phyloP scores from a whole-genome alignment of 192 early-diverging fungal species.

The Blastocladiella britannica region DNA sequence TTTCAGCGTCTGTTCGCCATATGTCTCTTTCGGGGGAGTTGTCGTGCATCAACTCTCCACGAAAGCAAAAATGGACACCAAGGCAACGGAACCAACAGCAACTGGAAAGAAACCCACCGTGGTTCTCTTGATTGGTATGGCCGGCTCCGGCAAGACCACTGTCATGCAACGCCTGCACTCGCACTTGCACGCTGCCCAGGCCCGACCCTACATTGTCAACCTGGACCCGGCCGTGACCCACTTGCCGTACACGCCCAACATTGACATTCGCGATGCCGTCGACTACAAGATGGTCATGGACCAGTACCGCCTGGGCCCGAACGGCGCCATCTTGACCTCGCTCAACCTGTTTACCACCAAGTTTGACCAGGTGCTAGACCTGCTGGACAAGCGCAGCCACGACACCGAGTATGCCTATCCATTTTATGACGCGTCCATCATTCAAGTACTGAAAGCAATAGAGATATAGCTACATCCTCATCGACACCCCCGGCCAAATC shows the following conservation, averaged over 20 bases:
- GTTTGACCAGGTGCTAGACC: constrained; percentile 85
- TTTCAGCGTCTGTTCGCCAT: too few species aligned
- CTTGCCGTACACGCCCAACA: constrained; percentile 82
- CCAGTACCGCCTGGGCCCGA: constrained; percentile 89
- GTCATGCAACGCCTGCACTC: constrained; percentile 92
- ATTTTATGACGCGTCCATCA: not conserved
- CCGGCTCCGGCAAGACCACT: constrained; percentile 86
- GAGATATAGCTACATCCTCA: constrained; percentile 41
- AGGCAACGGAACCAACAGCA: too few species aligned
- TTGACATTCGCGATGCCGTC: constrained; percentile 92
- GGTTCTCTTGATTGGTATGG: constrained; percentile 87
- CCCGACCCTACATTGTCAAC: constrained; percentile 74
- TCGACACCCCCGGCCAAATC: constrained; percentile 96
- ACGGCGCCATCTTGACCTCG: constrained; percentile 87
- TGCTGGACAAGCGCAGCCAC: constrained; percentile 57
- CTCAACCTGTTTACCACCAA: constrained; percentile 95
- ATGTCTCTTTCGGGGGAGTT: too few species aligned
- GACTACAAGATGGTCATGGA: constrained; percentile 99
- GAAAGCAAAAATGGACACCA: too few species aligned
- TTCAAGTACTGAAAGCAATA: constrained; percentile 3
- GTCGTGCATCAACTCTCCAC: too few species aligned
- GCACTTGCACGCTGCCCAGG: constrained; percentile 46
- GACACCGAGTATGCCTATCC: constrained; percentile 35
- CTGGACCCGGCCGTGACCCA: constrained; percentile 76
- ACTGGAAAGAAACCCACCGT: constrained; percentile 36